Base-by-base conservation (phyloP, 1,284 basidiomycete species). In the Rhodotorula sp. region DNA sequence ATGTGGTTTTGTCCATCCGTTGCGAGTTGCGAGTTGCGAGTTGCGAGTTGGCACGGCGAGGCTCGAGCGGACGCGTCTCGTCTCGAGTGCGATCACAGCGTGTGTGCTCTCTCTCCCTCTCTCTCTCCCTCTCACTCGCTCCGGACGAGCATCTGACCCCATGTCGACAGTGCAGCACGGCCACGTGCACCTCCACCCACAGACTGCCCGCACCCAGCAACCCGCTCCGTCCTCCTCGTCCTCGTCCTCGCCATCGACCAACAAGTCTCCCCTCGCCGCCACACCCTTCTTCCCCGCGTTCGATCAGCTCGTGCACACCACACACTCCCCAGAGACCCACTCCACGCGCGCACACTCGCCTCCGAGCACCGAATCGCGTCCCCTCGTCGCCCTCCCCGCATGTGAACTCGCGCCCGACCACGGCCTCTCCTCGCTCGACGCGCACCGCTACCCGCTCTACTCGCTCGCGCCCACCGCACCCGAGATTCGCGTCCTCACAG, bases 401-500 rank as follows among this genome's bases (percentile, higher is more conserved):
- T 49, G 52, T 22, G 49, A n/a, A 29, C 36, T 19, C 39, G 29
- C 62, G 39, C 49, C 61, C 20, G 44, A 32, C 7, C 57, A 59
- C 62, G 59, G 63, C 27, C 63, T 61, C 63, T 9, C 34, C 27
- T 2, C 30, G 34, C 39, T 70, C 44, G 62, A 67, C n/a, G 44
- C 68, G 0, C 22, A 34, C 29, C 13, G 7, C 8, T 74, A 64
- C 55, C 69, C 72, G 34, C 65, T 59, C 57, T 65, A 71, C 47
- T 66, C 72, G 44, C 24, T 53, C 49, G 56, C 61, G 3, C 4
- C 7, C 20, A 34, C 44, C 3, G 34, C 51, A 0, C 66, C 68
- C 22, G 49, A 61, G 69, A 81, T 85, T 65, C 84, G 84, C 67
- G 82, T 86, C 27, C 82, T 91, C 75, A 79, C 85, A 44, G 82